Conservation (phyloP, 768 basidiomycete genomes). For the Udeniomyces megalosporus region DNA sequence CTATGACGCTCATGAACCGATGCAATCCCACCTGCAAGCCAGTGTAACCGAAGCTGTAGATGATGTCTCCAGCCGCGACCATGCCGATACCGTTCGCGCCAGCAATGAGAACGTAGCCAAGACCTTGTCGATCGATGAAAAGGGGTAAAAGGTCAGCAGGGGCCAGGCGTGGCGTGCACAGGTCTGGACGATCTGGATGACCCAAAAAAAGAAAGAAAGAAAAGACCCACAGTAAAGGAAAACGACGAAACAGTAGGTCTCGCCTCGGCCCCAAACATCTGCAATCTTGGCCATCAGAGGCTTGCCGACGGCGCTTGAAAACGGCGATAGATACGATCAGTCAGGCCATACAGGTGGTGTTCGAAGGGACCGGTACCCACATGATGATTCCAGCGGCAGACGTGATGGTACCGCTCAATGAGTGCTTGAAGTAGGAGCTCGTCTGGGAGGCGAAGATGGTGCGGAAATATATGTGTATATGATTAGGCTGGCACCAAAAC, state of each 20-base stretch:
- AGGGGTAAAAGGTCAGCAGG: background rate
- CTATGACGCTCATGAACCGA: too few species aligned
- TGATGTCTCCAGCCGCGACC: slow-evolving; percentile 24
- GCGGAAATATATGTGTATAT: too few species aligned
- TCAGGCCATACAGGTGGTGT: slow-evolving; percentile 22
- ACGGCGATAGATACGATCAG: too few species aligned
- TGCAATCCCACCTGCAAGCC: slow-evolving; percentile 31
- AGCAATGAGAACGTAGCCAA: slow-evolving; percentile 28
- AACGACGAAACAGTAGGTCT: slow-evolving; percentile 43
- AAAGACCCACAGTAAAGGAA: slow-evolving; percentile 40
- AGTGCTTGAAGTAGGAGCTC: slow-evolving; percentile 23
- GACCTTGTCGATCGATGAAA: slow-evolving; percentile 29
- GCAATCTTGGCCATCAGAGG: slow-evolving; percentile 59
- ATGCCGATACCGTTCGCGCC: slow-evolving; percentile 22
- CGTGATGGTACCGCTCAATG: slow-evolving; percentile 1
- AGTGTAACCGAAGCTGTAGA: slow-evolving; percentile 38
- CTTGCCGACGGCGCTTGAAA: slow-evolving; percentile 36
- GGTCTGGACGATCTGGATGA: slow-evolving; percentile 26
- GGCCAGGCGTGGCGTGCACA: slow-evolving; percentile 25
- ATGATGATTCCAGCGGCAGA: slow-evolving; percentile 3
- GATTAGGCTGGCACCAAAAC: too few species aligned
- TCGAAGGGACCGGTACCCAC: too few species aligned
- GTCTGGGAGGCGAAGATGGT: slow-evolving; percentile 33
- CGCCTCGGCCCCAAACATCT: slow-evolving; percentile 51
- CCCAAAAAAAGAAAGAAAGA: slow-evolving; percentile 23